phyloP scores from a whole-genome alignment of 371 early-diverging fungal species.

The Actinomortierella ambigua region DNA sequence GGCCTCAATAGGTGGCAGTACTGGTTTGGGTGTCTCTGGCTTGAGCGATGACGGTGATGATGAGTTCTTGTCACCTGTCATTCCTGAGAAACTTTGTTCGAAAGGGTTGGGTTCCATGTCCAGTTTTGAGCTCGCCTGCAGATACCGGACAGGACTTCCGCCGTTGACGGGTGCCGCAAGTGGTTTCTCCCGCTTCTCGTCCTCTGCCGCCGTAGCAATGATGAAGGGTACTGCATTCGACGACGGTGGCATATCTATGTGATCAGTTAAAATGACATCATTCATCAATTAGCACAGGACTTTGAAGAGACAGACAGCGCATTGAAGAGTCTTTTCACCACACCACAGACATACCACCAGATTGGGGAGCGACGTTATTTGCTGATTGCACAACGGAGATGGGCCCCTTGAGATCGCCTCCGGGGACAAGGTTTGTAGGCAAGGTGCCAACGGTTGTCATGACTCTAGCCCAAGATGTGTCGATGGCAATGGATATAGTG shows the following conservation, averaged over 20 bases:
- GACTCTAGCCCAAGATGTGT: too few relatives aligned
- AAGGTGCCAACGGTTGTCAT: too few relatives aligned
- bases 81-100: slow-evolving; percentile 76
- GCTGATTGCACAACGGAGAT: too few relatives aligned
- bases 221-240: slow-evolving; percentile 33
- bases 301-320: too few relatives aligned
- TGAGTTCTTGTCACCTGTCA: slow-evolving; percentile 17
- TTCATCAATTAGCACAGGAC: too few relatives aligned
- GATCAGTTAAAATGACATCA: too few relatives aligned
- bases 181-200: slow-evolving; percentile 20
- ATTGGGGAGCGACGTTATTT: too few relatives aligned
- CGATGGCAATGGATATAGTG: too few relatives aligned
- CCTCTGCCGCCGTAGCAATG: slow-evolving; percentile 23
- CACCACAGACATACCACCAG: too few relatives aligned
- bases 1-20: slow-evolving; percentile 40
- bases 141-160: slow-evolving; percentile 16
- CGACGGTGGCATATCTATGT: slow-evolving; percentile 11
- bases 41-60: slow-evolving; percentile 34
- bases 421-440: too few relatives aligned
- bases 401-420: too few relatives aligned
- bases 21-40: slow-evolving; percentile 42
- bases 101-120: slow-evolving; percentile 89
- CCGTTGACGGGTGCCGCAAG: slow-evolving; percentile 19
- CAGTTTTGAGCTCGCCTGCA: slow-evolving; percentile 55
- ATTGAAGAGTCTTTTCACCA: too few relatives aligned